phyloP scores from a whole-genome alignment of 345 rosid genomes.

The Brassica carinata region DNA sequence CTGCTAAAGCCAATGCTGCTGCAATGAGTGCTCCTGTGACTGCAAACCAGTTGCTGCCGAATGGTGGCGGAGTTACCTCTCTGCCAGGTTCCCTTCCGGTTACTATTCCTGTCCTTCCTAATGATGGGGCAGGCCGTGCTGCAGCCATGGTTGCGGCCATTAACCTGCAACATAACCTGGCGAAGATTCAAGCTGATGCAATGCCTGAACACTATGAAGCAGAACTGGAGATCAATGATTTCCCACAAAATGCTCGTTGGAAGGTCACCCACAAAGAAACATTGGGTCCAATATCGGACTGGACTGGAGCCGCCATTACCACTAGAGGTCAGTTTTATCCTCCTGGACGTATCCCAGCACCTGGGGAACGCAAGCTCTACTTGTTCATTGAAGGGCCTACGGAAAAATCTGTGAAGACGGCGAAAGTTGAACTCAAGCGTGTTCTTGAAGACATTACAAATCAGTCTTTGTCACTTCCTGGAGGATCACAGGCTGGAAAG shows the following conservation, averaged over 20 bases:
- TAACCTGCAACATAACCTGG: constrained; percentile 82
- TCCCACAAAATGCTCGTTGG: constrained; percentile 98
- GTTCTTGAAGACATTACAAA: constrained; percentile 88
- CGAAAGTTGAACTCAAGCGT: constrained; percentile 82
- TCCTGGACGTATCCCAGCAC: constrained; percentile 62
- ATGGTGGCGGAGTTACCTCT: constrained; percentile 47
- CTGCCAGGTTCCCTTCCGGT: constrained; percentile 54
- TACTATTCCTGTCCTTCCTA: constrained; percentile 47
- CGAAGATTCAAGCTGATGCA: constrained; percentile 95
- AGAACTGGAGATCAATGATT: constrained; percentile 92
- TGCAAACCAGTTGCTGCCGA: constrained; percentile 49
- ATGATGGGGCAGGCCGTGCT: constrained; percentile 81
- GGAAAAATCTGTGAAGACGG: constrained; percentile 85
- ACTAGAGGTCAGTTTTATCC: constrained; percentile 86
- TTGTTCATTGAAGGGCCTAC: constrained; percentile 91
- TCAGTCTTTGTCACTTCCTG: constrained; percentile 84
- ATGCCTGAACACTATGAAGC: constrained; percentile 98
- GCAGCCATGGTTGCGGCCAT: constrained; percentile 93
- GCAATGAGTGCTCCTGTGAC: constrained; percentile 42
- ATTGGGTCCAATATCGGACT: constrained; percentile 92
- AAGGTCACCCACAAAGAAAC: constrained; percentile 99
- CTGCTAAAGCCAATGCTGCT: constrained; percentile 51
- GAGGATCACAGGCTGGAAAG: constrained; percentile 87
- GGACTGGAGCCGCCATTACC: constrained; percentile 96
- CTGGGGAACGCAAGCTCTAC: constrained; percentile 91